These are phyloP conservation scores for Jaminaea rosea DNA, from an alignment of 1,284 basidiomycete genomes.

Conservation along the genomic window DNA sequence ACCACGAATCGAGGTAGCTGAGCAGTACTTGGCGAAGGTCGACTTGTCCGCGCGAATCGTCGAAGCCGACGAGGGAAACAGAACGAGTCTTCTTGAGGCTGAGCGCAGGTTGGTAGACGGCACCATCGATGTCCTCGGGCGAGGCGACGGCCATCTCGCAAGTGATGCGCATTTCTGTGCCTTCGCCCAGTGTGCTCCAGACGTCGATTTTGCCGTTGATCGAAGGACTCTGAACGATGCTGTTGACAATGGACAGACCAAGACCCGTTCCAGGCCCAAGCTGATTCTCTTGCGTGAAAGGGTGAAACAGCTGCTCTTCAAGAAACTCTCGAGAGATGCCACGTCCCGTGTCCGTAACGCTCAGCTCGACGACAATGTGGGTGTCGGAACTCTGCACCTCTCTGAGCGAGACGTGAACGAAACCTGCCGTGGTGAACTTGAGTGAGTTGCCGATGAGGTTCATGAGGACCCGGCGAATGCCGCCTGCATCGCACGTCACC, in stretches of 20 bases:
- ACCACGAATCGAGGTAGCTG: constrained; percentile 65
- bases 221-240: constrained; percentile 74
- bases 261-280: constrained; percentile 86
- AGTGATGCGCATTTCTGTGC: constrained; percentile 84
- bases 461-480: constrained; percentile 83
- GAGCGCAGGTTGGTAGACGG: constrained; percentile 50
- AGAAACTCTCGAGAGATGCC: constrained; percentile 42
- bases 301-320: constrained; percentile 88
- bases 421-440: constrained; percentile 80
- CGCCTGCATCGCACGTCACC: constrained; percentile 80
- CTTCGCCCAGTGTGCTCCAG: constrained; percentile 73
- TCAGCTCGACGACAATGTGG: constrained; percentile 69
- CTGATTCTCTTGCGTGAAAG: constrained; percentile 82
- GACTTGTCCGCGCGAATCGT: constrained; percentile 59
- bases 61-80: constrained; percentile 68
- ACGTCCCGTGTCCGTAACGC: constrained; percentile 83
- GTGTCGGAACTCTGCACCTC: constrained; percentile 58
- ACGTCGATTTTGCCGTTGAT: constrained; percentile 77
- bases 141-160: constrained; percentile 63
- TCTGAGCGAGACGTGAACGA: constrained; percentile 73
- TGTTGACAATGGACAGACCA: constrained; percentile 93
- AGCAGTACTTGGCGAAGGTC: constrained; percentile 60
- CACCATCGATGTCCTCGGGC: constrained; percentile 23
- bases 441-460: constrained; percentile 86
- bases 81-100: constrained; percentile 51